Evolutionary conservation across 2,329 filamentous ascomycete species (phyloP), one percentile per base, ranked within the genome.

Genomic region (Huntiella savannae): DNA sequence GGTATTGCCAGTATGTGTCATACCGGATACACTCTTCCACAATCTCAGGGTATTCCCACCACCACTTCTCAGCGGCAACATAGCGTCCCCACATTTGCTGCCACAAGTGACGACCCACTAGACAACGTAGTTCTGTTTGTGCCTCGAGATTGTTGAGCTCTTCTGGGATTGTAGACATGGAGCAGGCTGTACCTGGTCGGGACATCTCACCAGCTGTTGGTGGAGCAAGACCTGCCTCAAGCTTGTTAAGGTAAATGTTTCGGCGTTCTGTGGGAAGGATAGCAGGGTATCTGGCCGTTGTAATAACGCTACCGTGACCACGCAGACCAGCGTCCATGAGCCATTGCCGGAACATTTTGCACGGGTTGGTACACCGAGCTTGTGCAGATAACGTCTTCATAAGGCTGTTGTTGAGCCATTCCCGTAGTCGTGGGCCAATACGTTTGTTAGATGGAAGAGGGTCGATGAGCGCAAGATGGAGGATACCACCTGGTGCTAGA

Each of bases 381-480:
- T 68, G 62, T 16, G 64, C 63, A 54, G 77, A 71, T 0, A 82
- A 59, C 48, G 76, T 77, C 5, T 70, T 57, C 2, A 78, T 56
- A 0, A 82, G 62, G 44, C 79, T 64, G 3, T 71, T 64, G 38
- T 79, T 72, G 2, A 82, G 61, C 78, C 78, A 82, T 1, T 62
- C 57, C 33, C 69, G 63, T 55, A 82, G 60, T 1, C 62, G 60
- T 0, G 72, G 73, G 0, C 78, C 79, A 17, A 74, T 62, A 0
- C 69, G 75, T 1, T 63, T 59, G 3, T 68, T 60, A 1, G 69
- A 62, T 0, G 79, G 79, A 5, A 70, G 61, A 0, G 78, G 74
- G 48, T 82, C 75, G 51, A 82, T 71, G 13, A 82, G 59, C 0
- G 70, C 69, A 12, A 82, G 58, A 49, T 77, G 68, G 10, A 82